phyloP scores from a whole-genome alignment of 441 rosid species.

The Syzygium syzygioides region DNA sequence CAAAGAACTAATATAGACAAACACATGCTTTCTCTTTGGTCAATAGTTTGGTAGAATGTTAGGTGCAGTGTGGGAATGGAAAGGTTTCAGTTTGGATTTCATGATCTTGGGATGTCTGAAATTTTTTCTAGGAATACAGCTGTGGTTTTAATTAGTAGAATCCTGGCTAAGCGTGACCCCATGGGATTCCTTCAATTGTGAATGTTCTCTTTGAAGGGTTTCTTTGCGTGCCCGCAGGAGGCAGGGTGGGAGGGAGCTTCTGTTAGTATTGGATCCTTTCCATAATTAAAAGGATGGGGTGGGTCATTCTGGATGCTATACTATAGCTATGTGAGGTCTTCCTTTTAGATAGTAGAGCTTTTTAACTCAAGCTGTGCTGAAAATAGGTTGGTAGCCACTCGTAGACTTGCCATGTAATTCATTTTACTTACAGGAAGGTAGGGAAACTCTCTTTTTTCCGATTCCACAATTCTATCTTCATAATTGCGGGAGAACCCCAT shows the following conservation, averaged over 20 bases:
- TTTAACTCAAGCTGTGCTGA: not conserved
- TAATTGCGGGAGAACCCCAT: not conserved
- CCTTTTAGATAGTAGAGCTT: not conserved
- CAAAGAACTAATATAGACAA: not conserved
- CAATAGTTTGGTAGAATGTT: not conserved
- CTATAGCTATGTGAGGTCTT: not conserved
- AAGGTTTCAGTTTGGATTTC: not conserved
- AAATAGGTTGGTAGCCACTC: not conserved
- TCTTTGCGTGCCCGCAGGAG: too few species aligned
- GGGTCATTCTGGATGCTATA: not conserved
- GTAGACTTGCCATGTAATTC: not conserved
- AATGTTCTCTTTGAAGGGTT: too few species aligned
- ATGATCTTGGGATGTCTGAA: not conserved
- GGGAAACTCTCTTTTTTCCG: not conserved
- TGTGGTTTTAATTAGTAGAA: not conserved
- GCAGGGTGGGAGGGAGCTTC: not conserved
- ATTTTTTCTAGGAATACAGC: not conserved
- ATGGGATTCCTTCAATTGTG: too few species aligned
- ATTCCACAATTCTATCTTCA: not conserved
- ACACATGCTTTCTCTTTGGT: not conserved
- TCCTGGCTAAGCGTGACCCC: not conserved
- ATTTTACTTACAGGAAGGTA: not conserved
- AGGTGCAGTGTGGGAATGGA: not conserved
- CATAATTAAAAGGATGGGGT: not conserved
- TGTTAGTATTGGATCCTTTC: not conserved